Conservation (phyloP, 345 rosid genomes). For the Eucalyptus decipiens region DNA sequence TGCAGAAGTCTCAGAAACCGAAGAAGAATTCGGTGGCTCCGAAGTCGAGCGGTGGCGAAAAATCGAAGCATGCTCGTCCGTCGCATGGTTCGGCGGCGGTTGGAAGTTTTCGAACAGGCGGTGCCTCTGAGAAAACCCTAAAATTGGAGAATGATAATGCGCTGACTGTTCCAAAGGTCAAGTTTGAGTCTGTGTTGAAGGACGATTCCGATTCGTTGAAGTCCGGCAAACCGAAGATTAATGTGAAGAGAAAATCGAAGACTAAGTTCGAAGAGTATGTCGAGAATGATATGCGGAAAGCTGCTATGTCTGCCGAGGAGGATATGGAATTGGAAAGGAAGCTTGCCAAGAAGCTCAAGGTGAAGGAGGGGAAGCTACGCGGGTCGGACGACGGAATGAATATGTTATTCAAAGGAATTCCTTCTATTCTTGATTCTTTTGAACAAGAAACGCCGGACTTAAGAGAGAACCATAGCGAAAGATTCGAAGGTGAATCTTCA, state of each 20-base stretch:
- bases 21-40: conserved; percentile 2
- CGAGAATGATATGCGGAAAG: conserved; percentile 31
- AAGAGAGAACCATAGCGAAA: background rate
- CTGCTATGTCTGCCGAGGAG: conserved; percentile 12
- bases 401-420: conserved; percentile 31
- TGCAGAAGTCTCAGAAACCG: conserved; percentile 29
- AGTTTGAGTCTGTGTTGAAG: background rate
- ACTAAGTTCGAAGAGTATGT: conserved; percentile 73
- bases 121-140: background rate
- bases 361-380: conserved; percentile 54
- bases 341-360: conserved; percentile 83
- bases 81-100: background rate
- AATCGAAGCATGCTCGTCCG: background rate
- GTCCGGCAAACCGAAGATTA: conserved; percentile 17
- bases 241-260: conserved; percentile 18
- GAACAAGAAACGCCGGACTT: conserved; percentile 6
- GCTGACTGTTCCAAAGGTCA: background rate
- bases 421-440: conserved; percentile 22
- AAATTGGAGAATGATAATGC: background rate
- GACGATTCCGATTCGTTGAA: conserved; percentile 1
- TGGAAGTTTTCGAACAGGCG: background rate
- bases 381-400: conserved; percentile 61
- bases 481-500: background rate
- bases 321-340: conserved; percentile 67
- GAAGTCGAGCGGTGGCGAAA: background rate